Evolutionary conservation across 1,284 basidiomycete species (phyloP).

Genomic region (Rhodotorula sp.): DNA sequence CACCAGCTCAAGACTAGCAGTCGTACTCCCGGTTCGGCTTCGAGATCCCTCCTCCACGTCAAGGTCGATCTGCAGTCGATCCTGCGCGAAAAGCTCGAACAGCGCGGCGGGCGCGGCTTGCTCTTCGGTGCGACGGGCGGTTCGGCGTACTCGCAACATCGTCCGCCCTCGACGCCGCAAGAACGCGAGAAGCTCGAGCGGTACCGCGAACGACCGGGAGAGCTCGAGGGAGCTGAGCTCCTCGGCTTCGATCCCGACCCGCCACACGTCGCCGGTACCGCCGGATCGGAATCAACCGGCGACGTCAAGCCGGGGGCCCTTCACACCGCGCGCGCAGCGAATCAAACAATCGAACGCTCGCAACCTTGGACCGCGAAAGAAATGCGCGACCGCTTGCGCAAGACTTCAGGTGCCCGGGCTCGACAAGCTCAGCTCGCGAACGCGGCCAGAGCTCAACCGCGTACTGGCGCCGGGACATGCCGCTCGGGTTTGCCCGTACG

Average conservation of each 20-base stretch:
- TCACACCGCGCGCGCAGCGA: constrained; percentile 21
- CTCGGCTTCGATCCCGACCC: constrained; percentile 38
- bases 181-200: constrained; percentile 39
- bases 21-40: no score
- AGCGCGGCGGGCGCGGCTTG: constrained; percentile 18
- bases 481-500: neutral
- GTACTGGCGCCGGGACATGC: neutral
- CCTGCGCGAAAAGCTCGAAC: constrained; percentile 34
- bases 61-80: constrained; percentile 58
- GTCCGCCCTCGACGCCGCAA: constrained; percentile 38
- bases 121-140: constrained; percentile 40
- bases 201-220: constrained; percentile 48
- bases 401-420: constrained; percentile 22
- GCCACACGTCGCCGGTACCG: neutral
- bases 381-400: constrained; percentile 56
- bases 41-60: constrained; percentile 39
- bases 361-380: constrained; percentile 49
- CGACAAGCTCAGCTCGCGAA: constrained; percentile 4
- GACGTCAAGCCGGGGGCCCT: neutral
- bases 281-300: neutral
- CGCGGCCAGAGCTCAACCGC: neutral
- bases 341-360: constrained; percentile 61
- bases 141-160: constrained; percentile 60
- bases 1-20: no score
- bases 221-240: neutral